These are phyloP conservation scores for Fragosphaeria purpurea DNA, from an alignment of 2,329 filamentous ascomycete species.

Conservation along the genomic window DNA sequence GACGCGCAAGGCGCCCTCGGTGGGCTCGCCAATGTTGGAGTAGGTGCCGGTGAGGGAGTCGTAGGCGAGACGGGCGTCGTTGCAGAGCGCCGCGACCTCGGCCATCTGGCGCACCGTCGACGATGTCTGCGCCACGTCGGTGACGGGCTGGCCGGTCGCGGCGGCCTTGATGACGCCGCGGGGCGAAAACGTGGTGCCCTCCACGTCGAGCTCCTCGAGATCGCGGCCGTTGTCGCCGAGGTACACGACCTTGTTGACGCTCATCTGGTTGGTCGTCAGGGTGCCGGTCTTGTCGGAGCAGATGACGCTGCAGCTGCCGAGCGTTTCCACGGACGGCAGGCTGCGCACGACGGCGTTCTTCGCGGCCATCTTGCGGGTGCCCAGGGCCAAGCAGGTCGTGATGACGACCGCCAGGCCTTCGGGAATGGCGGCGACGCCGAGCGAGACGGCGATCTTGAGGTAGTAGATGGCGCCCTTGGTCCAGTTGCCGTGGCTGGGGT, in stretches of 20 bases:
- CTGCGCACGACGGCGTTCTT: slow-evolving; percentile 97
- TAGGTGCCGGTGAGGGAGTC: slow-evolving; percentile 66
- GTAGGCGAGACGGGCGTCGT: slow-evolving; percentile 75
- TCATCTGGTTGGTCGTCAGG: slow-evolving; percentile 98
- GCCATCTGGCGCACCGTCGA: slow-evolving; percentile 70
- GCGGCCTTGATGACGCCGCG: slow-evolving; percentile 57
- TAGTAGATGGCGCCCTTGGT: slow-evolving; percentile 98
- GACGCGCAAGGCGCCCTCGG: slow-evolving; percentile 84
- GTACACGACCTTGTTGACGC: slow-evolving; percentile 85
- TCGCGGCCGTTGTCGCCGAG: slow-evolving; percentile 62
- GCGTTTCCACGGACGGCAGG: slow-evolving; percentile 89
- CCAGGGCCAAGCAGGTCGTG: slow-evolving; percentile 92
- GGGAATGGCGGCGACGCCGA: slow-evolving; percentile 61
- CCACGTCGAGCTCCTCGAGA: slow-evolving; percentile 77
- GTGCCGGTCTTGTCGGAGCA: slow-evolving; percentile 99
- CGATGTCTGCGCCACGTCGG: slow-evolving; percentile 60
- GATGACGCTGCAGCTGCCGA: slow-evolving; percentile 98
- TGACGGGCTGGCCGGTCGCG: slow-evolving; percentile 52
- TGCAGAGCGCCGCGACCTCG: slow-evolving; percentile 69
- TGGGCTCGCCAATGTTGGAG: slow-evolving; percentile 84
- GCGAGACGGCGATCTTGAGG: slow-evolving; percentile 96
- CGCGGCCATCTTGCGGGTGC: slow-evolving; percentile 96
- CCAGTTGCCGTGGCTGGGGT: slow-evolving; percentile 87
- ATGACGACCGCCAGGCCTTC: slow-evolving; percentile 83
- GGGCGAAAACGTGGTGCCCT: slow-evolving; percentile 87